phyloP scores from a whole-genome alignment of 768 basidiomycete species.

The Suillus hirtellus region DNA sequence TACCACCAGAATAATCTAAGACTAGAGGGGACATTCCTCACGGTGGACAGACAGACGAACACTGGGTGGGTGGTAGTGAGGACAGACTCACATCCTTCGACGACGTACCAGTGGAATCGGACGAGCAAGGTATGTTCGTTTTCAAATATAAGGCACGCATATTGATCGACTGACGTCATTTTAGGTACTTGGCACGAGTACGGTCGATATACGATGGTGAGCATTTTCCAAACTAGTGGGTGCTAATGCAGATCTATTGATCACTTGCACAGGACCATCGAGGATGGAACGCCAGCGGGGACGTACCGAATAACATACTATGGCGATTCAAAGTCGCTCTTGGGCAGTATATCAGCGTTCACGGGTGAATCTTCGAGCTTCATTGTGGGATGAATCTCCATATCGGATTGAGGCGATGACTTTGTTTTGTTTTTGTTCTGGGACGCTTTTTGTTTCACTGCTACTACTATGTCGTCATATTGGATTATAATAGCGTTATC shows the following conservation, averaged over 20 bases:
- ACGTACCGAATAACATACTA: slow-evolving; percentile 71
- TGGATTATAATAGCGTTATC: not conserved
- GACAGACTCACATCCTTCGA: slow-evolving; percentile 81
- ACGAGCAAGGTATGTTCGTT: slow-evolving; percentile 50
- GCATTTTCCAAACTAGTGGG: no score
- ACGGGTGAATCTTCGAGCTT: slow-evolving; percentile 63
- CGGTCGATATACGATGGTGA: slow-evolving; percentile 68
- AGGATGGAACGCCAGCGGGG: slow-evolving; percentile 63
- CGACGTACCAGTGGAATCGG: slow-evolving; percentile 64
- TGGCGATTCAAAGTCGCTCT: slow-evolving; percentile 72
- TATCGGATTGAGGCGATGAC: not conserved
- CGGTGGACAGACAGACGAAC: slow-evolving; percentile 53
- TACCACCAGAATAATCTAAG: slow-evolving; percentile 68
- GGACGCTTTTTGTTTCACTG: not conserved
- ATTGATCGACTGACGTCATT: slow-evolving; percentile 5
- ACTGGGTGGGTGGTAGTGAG: slow-evolving; percentile 57
- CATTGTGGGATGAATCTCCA: slow-evolving; percentile 38
- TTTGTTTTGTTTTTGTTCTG: not conserved
- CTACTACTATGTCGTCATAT: not conserved
- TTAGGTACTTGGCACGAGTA: slow-evolving; percentile 60
- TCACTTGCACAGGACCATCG: slow-evolving; percentile 53
- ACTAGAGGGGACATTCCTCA: slow-evolving; percentile 71
- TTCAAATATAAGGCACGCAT: not conserved
- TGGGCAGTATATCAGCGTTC: slow-evolving; percentile 65
- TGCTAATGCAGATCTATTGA: not conserved